A percentile compares a stretch with the other conserved stretches of the same genome.
Conservation (phyloP, 2,329 filamentous ascomycete species). For the Cladophialophora immunda region DNA sequence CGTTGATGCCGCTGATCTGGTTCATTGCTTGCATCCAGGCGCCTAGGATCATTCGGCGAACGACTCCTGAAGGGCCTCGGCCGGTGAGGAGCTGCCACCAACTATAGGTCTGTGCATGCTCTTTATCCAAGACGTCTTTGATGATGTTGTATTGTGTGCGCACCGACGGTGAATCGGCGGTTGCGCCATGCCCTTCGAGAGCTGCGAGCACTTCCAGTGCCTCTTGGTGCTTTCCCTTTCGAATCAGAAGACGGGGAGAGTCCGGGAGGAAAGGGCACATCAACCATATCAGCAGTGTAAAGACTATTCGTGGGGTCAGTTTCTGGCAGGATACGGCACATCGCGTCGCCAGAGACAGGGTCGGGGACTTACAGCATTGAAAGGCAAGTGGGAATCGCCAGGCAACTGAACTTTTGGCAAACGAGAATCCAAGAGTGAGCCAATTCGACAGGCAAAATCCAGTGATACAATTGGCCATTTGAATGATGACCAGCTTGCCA, state of each 20-base stretch:
- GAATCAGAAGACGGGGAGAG: constrained; percentile 66
- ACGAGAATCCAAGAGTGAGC: constrained; percentile 62
- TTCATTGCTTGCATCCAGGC: constrained; percentile 54
- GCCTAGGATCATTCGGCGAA: constrained; percentile 56
- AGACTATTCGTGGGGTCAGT: constrained; percentile 44
- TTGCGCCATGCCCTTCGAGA: constrained; percentile 44
- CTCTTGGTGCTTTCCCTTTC: constrained; percentile 64
- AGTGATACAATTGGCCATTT: constrained; percentile 61
- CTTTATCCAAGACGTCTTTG: constrained; percentile 52
- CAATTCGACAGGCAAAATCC: constrained; percentile 59
- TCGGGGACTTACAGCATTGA: constrained; percentile 54
- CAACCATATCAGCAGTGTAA: constrained; percentile 61
- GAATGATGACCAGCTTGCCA: constrained; percentile 62
- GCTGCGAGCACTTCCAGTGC: constrained; percentile 56
- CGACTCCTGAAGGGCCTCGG: constrained; percentile 50
- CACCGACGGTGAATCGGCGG: constrained; percentile 43
- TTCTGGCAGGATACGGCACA: background rate
- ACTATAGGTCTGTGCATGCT: constrained; percentile 55
- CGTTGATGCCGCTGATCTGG: constrained; percentile 41
- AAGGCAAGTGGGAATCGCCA: constrained; percentile 68
- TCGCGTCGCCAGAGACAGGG: background rate
- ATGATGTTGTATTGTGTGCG: constrained; percentile 47
- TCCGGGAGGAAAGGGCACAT: constrained; percentile 51
- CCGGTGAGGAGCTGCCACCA: constrained; percentile 57
- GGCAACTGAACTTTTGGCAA: constrained; percentile 57